phyloP scores from a whole-genome alignment of 345 rosid genomes.

The Tarenaya hassleriana region DNA sequence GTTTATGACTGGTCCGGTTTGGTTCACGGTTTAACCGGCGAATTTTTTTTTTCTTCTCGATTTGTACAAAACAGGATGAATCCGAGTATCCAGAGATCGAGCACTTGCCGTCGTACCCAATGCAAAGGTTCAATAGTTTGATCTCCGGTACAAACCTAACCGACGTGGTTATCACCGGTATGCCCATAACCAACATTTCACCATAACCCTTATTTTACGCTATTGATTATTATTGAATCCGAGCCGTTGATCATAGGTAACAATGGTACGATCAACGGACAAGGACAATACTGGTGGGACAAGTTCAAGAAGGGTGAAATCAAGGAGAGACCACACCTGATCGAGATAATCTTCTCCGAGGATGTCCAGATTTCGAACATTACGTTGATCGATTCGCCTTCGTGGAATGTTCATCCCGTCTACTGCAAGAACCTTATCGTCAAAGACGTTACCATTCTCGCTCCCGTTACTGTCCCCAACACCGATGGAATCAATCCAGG shows the following conservation, averaged over 20 bases:
- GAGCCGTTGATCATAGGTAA: constrained; percentile 49
- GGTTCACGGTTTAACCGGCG: too few species aligned
- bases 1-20: too few species aligned
- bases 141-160: constrained; percentile 57
- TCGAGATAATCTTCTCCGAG: constrained; percentile 52
- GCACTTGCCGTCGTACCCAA: constrained; percentile 46
- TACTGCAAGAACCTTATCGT: constrained; percentile 61
- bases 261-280: constrained; percentile 82
- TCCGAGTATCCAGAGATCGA: constrained; percentile 45
- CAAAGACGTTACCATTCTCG: constrained; percentile 61
- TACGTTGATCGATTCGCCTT: constrained; percentile 66
- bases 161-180: constrained; percentile 63
- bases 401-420: constrained; percentile 81
- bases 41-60: too few species aligned
- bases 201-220: too few species aligned
- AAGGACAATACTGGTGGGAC: constrained; percentile 69
- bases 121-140: constrained; percentile 47
- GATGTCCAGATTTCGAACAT: constrained; percentile 56
- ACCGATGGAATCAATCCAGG: constrained; percentile 91
- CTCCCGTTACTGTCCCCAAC: constrained; percentile 78
- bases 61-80: too few species aligned
- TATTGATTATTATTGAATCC: too few species aligned
- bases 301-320: constrained; percentile 45
- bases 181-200: too few species aligned
- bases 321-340: constrained; percentile 67